Percentiles rank a stretch among this genome's conserved stretches.
Conservation (phyloP, 805 yeast species). For the Yarrowia yakushimensis region DNA sequence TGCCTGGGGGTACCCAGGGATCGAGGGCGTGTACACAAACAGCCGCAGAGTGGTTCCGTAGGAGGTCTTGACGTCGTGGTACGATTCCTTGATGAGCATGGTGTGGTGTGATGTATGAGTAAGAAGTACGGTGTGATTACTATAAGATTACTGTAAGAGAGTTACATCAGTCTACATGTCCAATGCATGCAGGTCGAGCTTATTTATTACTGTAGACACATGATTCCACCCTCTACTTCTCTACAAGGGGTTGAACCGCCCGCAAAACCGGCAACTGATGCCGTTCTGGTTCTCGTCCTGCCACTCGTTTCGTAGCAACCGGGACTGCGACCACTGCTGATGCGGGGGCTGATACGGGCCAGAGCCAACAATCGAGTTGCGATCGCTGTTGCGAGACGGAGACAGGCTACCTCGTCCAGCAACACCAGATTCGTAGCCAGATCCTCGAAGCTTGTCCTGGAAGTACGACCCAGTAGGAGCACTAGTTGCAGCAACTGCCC, state of each 20-base stretch:
- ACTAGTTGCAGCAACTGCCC: not conserved
- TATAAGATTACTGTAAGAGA: no score
- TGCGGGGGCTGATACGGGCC: not conserved
- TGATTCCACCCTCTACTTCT: not conserved
- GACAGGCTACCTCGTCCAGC: not conserved
- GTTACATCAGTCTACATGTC: not conserved
- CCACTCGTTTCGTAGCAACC: not conserved
- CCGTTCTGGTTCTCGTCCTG: conserved; percentile 18
- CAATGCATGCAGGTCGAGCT: not conserved
- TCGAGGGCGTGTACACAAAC: conserved; percentile 61
- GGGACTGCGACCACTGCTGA: not conserved
- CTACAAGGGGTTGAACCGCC: not conserved
- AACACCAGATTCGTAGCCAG: not conserved
- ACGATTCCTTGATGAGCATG: conserved; percentile 69
- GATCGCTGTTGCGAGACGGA: not conserved
- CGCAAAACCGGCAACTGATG: conserved; percentile 8
- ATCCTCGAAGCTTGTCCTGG: not conserved
- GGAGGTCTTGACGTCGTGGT: conserved; percentile 61
- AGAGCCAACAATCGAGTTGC: not conserved
- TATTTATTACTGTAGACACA: not conserved
- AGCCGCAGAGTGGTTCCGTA: conserved; percentile 65
- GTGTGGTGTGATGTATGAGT: not conserved
- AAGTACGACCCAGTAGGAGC: not conserved
- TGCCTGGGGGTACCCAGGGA: conserved; percentile 71
- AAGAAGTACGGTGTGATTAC: no score